These are phyloP conservation scores for Phaeosphaeriaceae sp. DNA, from an alignment of 2,329 filamentous ascomycete genomes.

Conservation along the genomic window DNA sequence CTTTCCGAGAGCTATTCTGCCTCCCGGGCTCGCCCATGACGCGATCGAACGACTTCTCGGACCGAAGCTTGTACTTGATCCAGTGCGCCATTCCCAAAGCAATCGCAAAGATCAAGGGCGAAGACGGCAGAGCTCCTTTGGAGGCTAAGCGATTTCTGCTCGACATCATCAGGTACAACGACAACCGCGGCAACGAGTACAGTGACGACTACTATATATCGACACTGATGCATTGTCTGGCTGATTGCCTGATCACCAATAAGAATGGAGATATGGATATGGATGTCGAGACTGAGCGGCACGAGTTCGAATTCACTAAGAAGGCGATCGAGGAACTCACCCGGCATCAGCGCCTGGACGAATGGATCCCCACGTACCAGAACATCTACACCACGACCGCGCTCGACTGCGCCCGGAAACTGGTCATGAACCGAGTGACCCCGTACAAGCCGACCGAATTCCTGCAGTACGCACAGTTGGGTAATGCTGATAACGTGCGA, in stretches of 20 bases:
- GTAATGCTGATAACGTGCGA: conserved; percentile 68
- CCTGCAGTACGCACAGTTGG: conserved; percentile 66
- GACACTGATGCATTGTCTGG: conserved; percentile 73
- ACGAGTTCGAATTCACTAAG: conserved; percentile 62
- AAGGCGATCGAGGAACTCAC: conserved; percentile 69
- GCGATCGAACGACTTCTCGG: conserved; percentile 87
- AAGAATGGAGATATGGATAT: conserved; percentile 42
- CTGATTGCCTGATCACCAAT: conserved; percentile 58
- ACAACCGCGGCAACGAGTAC: conserved; percentile 88
- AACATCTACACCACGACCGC: conserved; percentile 70
- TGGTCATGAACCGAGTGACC: conserved; percentile 63
- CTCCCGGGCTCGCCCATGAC: conserved; percentile 79
- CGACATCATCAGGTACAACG: conserved; percentile 90
- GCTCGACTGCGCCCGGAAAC: conserved; percentile 64
- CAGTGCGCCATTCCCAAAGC: conserved; percentile 84
- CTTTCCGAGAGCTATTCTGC: conserved; percentile 90
- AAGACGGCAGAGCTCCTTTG: conserved; percentile 77
- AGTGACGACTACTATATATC: conserved; percentile 92
- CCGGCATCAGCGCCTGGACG: conserved; percentile 69
- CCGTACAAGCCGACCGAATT: conserved; percentile 65
- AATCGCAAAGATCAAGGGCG: conserved; percentile 79
- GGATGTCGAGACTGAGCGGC: conserved; percentile 58
- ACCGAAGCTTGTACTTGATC: conserved; percentile 84
- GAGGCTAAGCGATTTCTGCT: conserved; percentile 84
- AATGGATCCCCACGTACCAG: conserved; percentile 72